Conservation (phyloP, 2,329 filamentous ascomycete species). For the Fonsecaea pugnacius region DNA sequence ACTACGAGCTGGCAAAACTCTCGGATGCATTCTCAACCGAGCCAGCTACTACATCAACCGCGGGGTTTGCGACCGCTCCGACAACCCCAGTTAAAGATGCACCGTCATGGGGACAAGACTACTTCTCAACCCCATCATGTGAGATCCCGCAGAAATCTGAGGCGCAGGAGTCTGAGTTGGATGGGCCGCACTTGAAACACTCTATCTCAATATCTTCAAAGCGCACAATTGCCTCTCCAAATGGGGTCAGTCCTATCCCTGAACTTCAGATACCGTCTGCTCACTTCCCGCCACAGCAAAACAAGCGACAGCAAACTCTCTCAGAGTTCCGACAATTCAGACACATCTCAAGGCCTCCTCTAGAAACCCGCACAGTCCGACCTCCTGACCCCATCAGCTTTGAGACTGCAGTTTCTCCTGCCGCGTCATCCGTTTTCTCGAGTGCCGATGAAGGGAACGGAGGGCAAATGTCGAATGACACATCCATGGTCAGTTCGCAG, state of each 20-base stretch:
- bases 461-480: slow-evolving; percentile 14
- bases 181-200: slow-evolving; percentile 26
- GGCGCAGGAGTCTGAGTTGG: background rate
- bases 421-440: slow-evolving; percentile 26
- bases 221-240: slow-evolving; percentile 19
- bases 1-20: slow-evolving; percentile 35
- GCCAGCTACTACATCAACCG: background rate
- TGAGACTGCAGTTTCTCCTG: slow-evolving; percentile 21
- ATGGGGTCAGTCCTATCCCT: slow-evolving; percentile 16
- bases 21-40: slow-evolving; percentile 38
- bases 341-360: background rate
- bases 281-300: slow-evolving; percentile 20
- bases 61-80: background rate
- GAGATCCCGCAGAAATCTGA: background rate
- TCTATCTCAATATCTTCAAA: slow-evolving; percentile 19
- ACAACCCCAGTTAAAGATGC: slow-evolving; percentile 1
- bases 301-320: slow-evolving; percentile 26
- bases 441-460: slow-evolving; percentile 6
- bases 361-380: background rate
- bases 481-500: slow-evolving; percentile 20
- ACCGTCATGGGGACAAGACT: background rate
- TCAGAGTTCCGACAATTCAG: slow-evolving; percentile 1
- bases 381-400: slow-evolving; percentile 17
- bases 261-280: background rate
- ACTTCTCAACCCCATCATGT: slow-evolving; percentile 2